Evolutionary conservation across 768 basidiomycete genomes (phyloP), one percentile per base, ranked within the genome.

Genomic region (Boletus edulis): DNA sequence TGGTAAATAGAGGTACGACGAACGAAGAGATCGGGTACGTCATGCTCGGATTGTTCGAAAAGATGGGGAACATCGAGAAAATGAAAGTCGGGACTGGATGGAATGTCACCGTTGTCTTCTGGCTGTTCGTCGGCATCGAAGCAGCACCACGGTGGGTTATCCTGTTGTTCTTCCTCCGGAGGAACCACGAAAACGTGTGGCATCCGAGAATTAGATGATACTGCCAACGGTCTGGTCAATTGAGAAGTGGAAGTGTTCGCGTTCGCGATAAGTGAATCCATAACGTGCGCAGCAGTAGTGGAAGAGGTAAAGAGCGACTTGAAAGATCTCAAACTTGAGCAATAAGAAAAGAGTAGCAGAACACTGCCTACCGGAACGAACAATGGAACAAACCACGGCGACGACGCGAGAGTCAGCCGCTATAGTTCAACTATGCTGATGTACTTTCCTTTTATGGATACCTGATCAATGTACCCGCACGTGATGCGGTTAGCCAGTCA

Each of bases 141-240:
- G 65, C 72, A 83, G 60, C 81, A 82, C 76, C 78, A 83, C 20
- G 81, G 72, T 7, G 79, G 78, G n/a, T 69, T 71, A 18, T 77
- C 64, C 55, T 51, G 64, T 18, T 72, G 70, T 46, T 85, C 83
- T 67, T 85, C 83, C 62, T 80, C 82, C 20, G 83, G 83, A 15
- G 83, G 83, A 37, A 78, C 67, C 27, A 84, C 75, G 55, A 81
- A 81, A 54, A 85, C 81, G 52, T 77, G 74, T 22, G 82, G 82
- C 71, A 80, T 56, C 9, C 55, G 69, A 18, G 58, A 44, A 42
- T 46, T 46, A 15, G 56, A 41, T 15, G 56, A 49, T 10, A 34
- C 51, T 3, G 46, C 20, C 11, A 46, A 39, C 17, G 47, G 42
- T 35, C 56, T 54, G 34, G 55, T 59, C 32, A 59, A 59, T 57